Base-by-base conservation (phyloP, 176 grass and related monocot genomes). In the Triticum aestivum region DNA sequence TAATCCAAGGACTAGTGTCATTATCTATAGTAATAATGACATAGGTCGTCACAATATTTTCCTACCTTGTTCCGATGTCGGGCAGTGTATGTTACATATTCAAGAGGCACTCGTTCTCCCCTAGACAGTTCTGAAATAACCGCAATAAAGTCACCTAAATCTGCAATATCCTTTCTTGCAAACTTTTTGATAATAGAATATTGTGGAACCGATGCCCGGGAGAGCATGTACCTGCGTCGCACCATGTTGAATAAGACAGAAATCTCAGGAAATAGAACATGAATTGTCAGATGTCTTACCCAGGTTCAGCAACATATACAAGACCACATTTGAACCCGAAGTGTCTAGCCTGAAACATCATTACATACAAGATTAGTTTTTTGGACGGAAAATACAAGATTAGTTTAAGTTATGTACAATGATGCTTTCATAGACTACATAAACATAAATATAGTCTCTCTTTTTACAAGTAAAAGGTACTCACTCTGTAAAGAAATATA, bases 291-390 rank as follows among this genome's bases (percentile, higher is more conserved):
- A 75, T 27, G 75, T 81, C 89, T 87, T 90, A 95, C 95, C 93
- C 95, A 78, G 93, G 83, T 68, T 98, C 95, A 33, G 87, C 95
- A 90, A 98, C 95, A 88, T 98, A 95, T 72, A 98, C 95, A 32
- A 98, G 93, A 83, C 93, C 95, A 75, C 95, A 98, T 91, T 95
- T 95, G 85, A 95, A 95, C 59, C 95, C 87, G 41, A 98, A 98
- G 85, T 98, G 95, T 85, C 95, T 83, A 73, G 93, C 95, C 95
- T 98, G 87, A 85, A 86, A 83, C 85, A 45, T 45, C 9, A 45
- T 45, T 45, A 45, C 42, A 45, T 45, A 45, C 42, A 45, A 45
- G 42, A 45, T 45, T 12, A 42, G 41, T 42, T 42, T 42, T 42
- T 42, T 42, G 9, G 41, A 42, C 41, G 41, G 41, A 42, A 42